Conservation (phyloP, 2,329 filamentous ascomycete species). For the Monilinia aucupariae region DNA sequence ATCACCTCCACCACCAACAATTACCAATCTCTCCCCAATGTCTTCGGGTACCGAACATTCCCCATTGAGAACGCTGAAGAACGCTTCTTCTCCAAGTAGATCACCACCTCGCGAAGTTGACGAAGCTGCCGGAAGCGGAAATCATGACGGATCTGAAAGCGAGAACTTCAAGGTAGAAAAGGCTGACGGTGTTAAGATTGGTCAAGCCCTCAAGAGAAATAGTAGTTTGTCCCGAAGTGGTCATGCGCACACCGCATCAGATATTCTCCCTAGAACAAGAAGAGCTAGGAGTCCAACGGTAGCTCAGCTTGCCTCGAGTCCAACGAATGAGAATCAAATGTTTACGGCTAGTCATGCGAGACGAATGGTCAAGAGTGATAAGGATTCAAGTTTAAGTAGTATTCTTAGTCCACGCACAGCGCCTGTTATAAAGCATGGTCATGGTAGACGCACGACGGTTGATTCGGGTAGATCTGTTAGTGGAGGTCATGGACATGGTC, state of each 20-base stretch:
- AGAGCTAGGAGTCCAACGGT: conserved; percentile 37
- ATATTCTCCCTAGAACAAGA: conserved; percentile 25
- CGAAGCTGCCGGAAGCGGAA: conserved; percentile 34
- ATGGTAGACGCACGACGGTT: conserved; percentile 31
- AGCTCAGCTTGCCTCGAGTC: conserved; percentile 47
- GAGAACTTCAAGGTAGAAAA: conserved; percentile 32
- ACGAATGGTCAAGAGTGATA: conserved; percentile 59
- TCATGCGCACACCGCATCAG: conserved; percentile 24
- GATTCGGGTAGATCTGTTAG: conserved; percentile 30
- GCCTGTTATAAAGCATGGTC: conserved; percentile 48
- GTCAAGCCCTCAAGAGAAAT: conserved; percentile 31
- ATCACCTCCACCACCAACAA: conserved; percentile 57
- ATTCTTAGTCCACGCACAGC: conserved; percentile 58
- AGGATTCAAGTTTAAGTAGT: conserved; percentile 49
- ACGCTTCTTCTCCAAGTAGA: conserved; percentile 44
- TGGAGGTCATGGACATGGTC: conserved; percentile 21
- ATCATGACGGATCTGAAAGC: conserved; percentile 35
- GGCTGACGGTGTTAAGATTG: conserved; percentile 32
- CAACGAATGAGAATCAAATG: conserved; percentile 53
- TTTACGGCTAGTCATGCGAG: conserved; percentile 62
- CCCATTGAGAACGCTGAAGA: conserved; percentile 49
- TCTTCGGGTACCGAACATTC: conserved; percentile 48
- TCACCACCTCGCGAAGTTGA: conserved; percentile 38
- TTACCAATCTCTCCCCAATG: conserved; percentile 51
- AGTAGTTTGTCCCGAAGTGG: conserved; percentile 30